These are phyloP conservation scores for Fomes fomentarius DNA, from an alignment of 1,284 basidiomycete species.

Conservation along the genomic window DNA sequence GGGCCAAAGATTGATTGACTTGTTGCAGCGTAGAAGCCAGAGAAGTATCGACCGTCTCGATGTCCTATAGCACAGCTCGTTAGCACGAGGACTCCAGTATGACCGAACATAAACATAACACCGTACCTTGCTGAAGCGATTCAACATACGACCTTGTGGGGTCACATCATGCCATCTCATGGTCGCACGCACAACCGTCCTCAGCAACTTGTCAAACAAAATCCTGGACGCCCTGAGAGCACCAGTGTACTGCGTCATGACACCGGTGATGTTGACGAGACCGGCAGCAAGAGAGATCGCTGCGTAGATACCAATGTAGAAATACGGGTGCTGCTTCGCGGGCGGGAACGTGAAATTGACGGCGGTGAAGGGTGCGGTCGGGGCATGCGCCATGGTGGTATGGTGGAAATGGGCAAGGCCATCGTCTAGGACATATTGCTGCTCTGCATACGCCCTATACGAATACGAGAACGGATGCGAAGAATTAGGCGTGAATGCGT, in stretches of 20 bases:
- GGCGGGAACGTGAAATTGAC: conserved; percentile 43
- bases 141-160: conserved; percentile 62
- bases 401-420: conserved; percentile 40
- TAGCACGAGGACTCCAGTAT: background rate
- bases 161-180: conserved; percentile 58
- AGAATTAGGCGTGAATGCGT: conserved; percentile 8
- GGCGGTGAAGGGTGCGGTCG: conserved; percentile 30
- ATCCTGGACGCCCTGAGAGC: conserved; percentile 61
- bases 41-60: conserved; percentile 77
- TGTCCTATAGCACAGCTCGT: conserved; percentile 57
- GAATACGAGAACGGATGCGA: conserved; percentile 25
- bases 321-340: conserved; percentile 59
- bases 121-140: conserved; percentile 64
- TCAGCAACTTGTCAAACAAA: conserved; percentile 60
- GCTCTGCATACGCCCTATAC: conserved; percentile 36
- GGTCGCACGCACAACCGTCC: conserved; percentile 63
- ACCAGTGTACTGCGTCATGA: conserved; percentile 61
- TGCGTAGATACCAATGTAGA: conserved; percentile 67
- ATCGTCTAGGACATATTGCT: conserved; percentile 42
- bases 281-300: conserved; percentile 54
- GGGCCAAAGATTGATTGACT: conserved; percentile 74
- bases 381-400: conserved; percentile 29
- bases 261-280: conserved; percentile 47
- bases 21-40: conserved; percentile 72
- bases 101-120: background rate